Conservation (phyloP, 2,329 filamentous ascomycete species). For the Cyphellophora europaea region DNA sequence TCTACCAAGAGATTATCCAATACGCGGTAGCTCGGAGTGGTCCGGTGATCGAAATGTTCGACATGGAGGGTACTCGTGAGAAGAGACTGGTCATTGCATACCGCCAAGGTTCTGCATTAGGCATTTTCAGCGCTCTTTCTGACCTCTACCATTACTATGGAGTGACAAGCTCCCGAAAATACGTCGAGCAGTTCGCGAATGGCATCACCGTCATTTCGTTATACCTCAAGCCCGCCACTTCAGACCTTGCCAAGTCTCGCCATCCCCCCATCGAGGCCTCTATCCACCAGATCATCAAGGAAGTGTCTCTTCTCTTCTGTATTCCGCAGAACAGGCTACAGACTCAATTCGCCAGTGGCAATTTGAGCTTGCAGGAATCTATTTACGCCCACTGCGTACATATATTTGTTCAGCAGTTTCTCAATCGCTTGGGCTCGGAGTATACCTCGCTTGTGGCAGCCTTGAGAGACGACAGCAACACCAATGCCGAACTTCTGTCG, state of each 20-base stretch:
- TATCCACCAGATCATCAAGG: slow-evolving; percentile 98
- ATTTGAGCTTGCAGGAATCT: slow-evolving; percentile 87
- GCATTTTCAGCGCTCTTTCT: slow-evolving; percentile 88
- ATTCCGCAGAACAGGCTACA: slow-evolving; percentile 97
- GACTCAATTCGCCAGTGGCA: slow-evolving; percentile 72
- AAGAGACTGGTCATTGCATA: slow-evolving; percentile 93
- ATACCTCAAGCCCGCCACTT: slow-evolving; percentile 69
- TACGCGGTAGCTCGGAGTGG: slow-evolving; percentile 76
- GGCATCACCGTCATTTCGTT: slow-evolving; percentile 95
- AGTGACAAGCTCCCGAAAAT: slow-evolving; percentile 90
- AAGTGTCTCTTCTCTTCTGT: slow-evolving; percentile 93
- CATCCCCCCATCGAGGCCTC: slow-evolving; percentile 82
- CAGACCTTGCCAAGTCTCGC: slow-evolving; percentile 44
- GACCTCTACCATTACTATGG: slow-evolving; percentile 99
- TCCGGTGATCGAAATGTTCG: slow-evolving; percentile 95
- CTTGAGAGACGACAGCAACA: slow-evolving; percentile 69
- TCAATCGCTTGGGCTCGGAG: slow-evolving; percentile 87
- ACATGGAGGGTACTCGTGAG: slow-evolving; percentile 83
- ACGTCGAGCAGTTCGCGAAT: slow-evolving; percentile 98
- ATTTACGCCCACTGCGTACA: slow-evolving; percentile 96
- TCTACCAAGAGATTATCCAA: slow-evolving; percentile 90
- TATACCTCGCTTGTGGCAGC: slow-evolving; percentile 79
- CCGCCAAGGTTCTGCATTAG: slow-evolving; percentile 82
- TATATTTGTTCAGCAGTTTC: slow-evolving; percentile 96
- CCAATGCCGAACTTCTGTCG: slow-evolving; percentile 75